Evolutionary conservation across 225 moss, liverwort and hornwort species (phyloP).

Genomic region (Marchantia paleacea): DNA sequence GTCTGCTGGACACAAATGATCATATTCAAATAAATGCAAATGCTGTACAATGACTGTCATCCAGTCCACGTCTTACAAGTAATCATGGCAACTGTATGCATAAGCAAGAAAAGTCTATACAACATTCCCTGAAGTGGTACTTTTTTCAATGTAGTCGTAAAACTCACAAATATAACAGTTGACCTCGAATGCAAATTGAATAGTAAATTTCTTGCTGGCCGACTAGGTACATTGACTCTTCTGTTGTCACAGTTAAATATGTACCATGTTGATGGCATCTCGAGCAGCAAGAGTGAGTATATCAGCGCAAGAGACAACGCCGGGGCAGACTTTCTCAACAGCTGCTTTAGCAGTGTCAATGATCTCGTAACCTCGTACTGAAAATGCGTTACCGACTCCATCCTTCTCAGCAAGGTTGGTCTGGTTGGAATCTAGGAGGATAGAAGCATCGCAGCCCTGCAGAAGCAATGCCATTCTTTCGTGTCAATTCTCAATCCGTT

Average conservation of each 20-base stretch:
- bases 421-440: constrained; percentile 1
- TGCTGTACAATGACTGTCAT: no score
- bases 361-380: constrained; percentile 11
- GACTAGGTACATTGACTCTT: neutral
- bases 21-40: no score
- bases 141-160: no score
- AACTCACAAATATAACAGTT: neutral
- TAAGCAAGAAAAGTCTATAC: no score
- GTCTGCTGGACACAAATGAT: no score
- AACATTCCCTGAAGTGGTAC: no score
- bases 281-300: constrained; percentile 7
- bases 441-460: constrained; percentile 18
- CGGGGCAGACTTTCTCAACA: constrained; percentile 11
- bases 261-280: neutral
- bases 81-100: no score
- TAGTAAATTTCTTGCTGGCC: neutral
- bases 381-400: neutral
- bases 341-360: constrained; percentile 10
- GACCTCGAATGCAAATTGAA: neutral
- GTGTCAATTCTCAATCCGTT: no score
- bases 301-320: constrained; percentile 19
- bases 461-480: neutral
- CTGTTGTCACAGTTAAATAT: constrained; percentile 8
- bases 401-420: constrained; percentile 8
- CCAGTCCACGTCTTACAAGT: no score